Base-by-base conservation (phyloP, 192 early-diverging fungal species). In the Linnemannia elongata region DNA sequence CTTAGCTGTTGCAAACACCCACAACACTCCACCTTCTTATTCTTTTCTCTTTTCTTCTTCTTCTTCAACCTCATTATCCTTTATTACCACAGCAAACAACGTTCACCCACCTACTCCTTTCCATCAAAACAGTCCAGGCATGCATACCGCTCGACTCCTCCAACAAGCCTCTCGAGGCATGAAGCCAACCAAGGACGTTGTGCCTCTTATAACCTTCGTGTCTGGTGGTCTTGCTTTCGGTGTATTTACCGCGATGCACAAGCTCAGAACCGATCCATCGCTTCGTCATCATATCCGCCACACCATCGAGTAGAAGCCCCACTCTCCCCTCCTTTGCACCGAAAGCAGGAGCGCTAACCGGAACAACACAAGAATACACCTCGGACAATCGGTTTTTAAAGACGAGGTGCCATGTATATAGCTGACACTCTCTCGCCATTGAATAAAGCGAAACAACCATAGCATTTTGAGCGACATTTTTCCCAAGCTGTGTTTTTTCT, bases 111-210 rank as follows among this genome's bases (percentile, higher is more conserved):
- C 60, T 8, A 57, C 60, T 36, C 42, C 33, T 49, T 33, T 42
- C 30, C 35, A 77, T 69, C 76, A 4, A 69, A 44, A 69, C 60
- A 63, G 30, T 22, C 35, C n/a, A 41, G 57, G 27, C 63, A 81
- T 81, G 79, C 55, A 74, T 69, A 74, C 79, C 22, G 72, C 72
- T 74, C 79, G 72, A 45, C 72, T 81, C 33, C 71, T 81, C 55
- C 45, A 60, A 39, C 54, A 74, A 13, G 70, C 79, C 57, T 74
- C 72, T 33, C 71, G 72, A 36, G 79, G 79, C 42, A 66, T 81
- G 72, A 81, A 81, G 79, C 72, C 79, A 6, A 6, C 79, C n/a
- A 74, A n/a, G 18, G 79, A 81, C 36, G 18, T 81, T 17, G 42
- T 69, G 3, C 79, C 79, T 39, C 79, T 81, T 22, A 36, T 81